Evolutionary conservation across 2,329 filamentous ascomycete genomes (phyloP).

Genomic region (Myriosclerotinia curreyana): DNA sequence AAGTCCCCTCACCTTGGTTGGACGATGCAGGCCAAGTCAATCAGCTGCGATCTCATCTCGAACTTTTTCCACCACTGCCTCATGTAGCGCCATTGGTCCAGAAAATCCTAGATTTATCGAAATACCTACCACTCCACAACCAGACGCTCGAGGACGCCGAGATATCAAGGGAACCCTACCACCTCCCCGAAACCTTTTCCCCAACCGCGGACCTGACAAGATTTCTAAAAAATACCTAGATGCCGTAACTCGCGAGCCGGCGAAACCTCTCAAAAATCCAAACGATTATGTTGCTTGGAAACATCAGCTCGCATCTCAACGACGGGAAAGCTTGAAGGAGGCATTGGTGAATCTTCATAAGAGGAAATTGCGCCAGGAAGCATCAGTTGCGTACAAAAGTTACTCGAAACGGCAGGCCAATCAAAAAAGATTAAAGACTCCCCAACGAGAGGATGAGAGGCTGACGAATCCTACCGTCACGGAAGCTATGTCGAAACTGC

Average conservation of each 20-base stretch:
- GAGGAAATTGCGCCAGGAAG: slow-evolving; percentile 55
- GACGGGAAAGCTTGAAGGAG: slow-evolving; percentile 68
- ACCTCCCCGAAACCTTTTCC: slow-evolving; percentile 77
- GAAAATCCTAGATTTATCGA: slow-evolving; percentile 87
- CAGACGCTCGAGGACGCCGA: slow-evolving; percentile 44
- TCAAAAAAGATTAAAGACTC: slow-evolving; percentile 53
- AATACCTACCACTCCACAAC: slow-evolving; percentile 71
- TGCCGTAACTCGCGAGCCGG: slow-evolving; percentile 56
- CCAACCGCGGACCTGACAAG: slow-evolving; percentile 57
- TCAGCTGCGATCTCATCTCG: slow-evolving; percentile 36
- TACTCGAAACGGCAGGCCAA: slow-evolving; percentile 48
- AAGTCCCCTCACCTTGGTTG: slow-evolving; percentile 36
- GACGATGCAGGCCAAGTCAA: slow-evolving; percentile 34
- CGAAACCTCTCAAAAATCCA: slow-evolving; percentile 26
- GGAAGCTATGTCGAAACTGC: slow-evolving; percentile 47
- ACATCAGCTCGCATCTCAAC: slow-evolving; percentile 65
- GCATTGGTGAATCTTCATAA: slow-evolving; percentile 68
- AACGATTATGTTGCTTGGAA: slow-evolving; percentile 56
- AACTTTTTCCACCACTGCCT: slow-evolving; percentile 47
- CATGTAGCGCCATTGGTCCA: slow-evolving; percentile 59
- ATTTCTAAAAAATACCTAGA: slow-evolving; percentile 58
- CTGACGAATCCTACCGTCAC: slow-evolving; percentile 69
- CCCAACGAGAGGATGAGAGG: slow-evolving; percentile 71
- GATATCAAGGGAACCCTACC: slow-evolving; percentile 75
- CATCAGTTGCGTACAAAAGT: slow-evolving; percentile 42